Evolutionary conservation across 1,139 yeast species (phyloP).

Genomic region (Candida anutae): DNA sequence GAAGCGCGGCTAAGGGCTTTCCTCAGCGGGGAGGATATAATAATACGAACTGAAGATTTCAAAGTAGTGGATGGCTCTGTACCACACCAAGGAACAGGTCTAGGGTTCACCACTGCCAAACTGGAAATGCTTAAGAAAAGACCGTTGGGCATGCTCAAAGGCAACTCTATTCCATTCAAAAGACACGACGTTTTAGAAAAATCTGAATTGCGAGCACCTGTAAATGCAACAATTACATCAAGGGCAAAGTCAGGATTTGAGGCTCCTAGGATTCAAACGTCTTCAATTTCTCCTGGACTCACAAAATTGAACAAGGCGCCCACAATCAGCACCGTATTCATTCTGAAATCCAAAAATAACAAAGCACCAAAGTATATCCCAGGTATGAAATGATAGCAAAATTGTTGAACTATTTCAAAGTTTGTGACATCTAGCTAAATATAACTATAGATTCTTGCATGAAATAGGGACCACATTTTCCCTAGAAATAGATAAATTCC

Average conservation of each 20-base stretch:
- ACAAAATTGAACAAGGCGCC: slow-evolving; percentile 1
- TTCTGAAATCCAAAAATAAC: background rate
- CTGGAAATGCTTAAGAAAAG: background rate
- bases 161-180: too few species aligned
- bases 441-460: too few species aligned
- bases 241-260: background rate
- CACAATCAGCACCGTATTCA: background rate
- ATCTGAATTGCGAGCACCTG: background rate
- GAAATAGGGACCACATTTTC: too few species aligned
- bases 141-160: too few species aligned
- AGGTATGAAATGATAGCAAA: slow-evolving; percentile 7
- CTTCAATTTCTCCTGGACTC: background rate
- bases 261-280: background rate
- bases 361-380: slow-evolving; percentile 24
- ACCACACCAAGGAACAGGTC: background rate
- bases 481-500: too few species aligned
- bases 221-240: too few species aligned
- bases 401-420: too few species aligned
- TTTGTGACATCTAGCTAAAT: too few species aligned
- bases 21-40: slow-evolving; percentile 8
- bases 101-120: background rate
- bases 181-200: background rate
- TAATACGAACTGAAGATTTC: background rate
- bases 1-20: slow-evolving; percentile 6
- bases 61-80: background rate